These are phyloP conservation scores for Solanum pennellii DNA, from an alignment of 257 asterid genomes.

Conservation along the genomic window DNA sequence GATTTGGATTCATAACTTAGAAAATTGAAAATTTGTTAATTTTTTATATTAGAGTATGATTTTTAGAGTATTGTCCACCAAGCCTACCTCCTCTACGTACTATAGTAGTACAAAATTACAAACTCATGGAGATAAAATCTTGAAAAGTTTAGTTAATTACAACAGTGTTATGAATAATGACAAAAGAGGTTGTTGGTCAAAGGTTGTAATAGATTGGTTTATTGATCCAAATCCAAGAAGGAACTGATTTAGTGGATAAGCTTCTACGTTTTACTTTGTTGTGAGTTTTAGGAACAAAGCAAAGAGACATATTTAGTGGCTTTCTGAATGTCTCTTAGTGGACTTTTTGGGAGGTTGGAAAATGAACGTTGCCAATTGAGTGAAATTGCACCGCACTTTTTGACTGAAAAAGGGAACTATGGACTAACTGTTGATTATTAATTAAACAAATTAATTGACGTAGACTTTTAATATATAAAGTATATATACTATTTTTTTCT, in stretches of 20 bases:
- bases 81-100: background rate
- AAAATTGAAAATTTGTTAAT: background rate
- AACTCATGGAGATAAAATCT: background rate
- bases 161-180: background rate
- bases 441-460: background rate
- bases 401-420: background rate
- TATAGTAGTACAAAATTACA: background rate
- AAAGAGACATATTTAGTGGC: conserved; percentile 4
- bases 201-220: conserved; percentile 13
- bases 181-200: conserved; percentile 13
- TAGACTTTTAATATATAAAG: background rate
- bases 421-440: background rate
- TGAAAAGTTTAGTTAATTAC: background rate
- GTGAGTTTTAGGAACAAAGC: conserved; percentile 6
- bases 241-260: conserved; percentile 6
- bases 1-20: background rate
- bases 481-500: background rate
- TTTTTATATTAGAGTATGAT: background rate
- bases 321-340: background rate
- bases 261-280: background rate
- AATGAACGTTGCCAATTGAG: background rate
- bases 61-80: background rate
- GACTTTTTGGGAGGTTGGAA: conserved; percentile 6
- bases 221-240: conserved; percentile 4
- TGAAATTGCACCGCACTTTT: conserved; percentile 5